These are phyloP conservation scores for Talaromyces piceae DNA, from an alignment of 2,329 filamentous ascomycete genomes.

Conservation along the genomic window DNA sequence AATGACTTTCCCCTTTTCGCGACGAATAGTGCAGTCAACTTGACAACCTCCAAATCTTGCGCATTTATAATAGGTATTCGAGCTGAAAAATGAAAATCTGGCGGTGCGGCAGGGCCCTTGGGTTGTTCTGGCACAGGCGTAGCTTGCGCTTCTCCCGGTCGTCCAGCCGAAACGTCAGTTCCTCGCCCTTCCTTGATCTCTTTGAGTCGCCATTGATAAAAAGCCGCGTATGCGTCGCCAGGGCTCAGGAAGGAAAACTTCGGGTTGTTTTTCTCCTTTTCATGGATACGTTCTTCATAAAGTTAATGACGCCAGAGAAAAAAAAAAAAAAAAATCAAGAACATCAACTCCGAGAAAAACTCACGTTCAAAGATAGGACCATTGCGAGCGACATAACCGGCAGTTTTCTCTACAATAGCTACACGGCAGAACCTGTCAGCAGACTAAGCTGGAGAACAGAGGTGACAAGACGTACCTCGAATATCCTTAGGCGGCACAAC, in stretches of 20 bases:
- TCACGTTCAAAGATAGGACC: constrained; percentile 54
- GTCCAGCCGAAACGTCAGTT: constrained; percentile 68
- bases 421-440: constrained; percentile 18
- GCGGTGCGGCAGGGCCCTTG: constrained; percentile 74
- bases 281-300: constrained; percentile 63
- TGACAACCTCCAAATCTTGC: constrained; percentile 70
- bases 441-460: background rate
- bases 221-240: constrained; percentile 76
- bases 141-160: constrained; percentile 55
- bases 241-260: constrained; percentile 83
- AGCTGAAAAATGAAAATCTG: constrained; percentile 86
- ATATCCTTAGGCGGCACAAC: constrained; percentile 82
- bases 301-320: background rate
- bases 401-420: constrained; percentile 82
- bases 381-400: constrained; percentile 72
- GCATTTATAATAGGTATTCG: constrained; percentile 97
- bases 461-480: constrained; percentile 44
- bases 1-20: constrained; percentile 89
- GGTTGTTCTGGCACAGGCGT: constrained; percentile 54
- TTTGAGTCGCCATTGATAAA: constrained; percentile 81
- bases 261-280: constrained; percentile 76
- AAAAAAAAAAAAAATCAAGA: background rate
- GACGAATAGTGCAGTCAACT: constrained; percentile 79
- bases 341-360: too few species aligned
- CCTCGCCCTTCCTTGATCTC: constrained; percentile 82